Evolutionary conservation across 2,329 filamentous ascomycete genomes (phyloP), one percentile per base, ranked within the genome.

Genomic region (Ceratocystis colombiana): DNA sequence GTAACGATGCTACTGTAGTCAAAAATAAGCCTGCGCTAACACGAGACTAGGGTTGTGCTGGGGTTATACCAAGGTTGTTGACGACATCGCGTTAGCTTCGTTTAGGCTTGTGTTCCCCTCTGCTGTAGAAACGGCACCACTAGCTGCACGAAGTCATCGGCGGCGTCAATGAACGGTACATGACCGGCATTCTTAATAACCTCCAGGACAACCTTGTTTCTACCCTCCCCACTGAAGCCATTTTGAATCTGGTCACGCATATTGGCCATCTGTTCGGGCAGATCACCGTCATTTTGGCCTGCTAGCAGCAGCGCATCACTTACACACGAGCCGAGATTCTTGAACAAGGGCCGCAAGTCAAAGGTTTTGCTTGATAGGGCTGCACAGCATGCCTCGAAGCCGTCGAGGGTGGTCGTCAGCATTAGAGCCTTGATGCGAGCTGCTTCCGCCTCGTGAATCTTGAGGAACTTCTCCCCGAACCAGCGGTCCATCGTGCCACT

Each of bases 241-340:
- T 70, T 64, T 61, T 78, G 72, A 25, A 79, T 72, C 53, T 72
- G 71, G 8, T 71, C 70, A 17, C 75, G 71, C 72, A 78, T 76
- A 7, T 72, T 72, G 28, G 71, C 67, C 77, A 79, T 79, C 17
- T 71, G 72, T 64, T 72, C 66, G 0, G 75, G 75, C 22, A 79
- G 68, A 66, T 78, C 75, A 6, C 75, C 75, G 68, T 78, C 77
- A 41, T 77, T 76, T 67, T 78, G 75, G 0, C 77, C 76, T 0
- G 76, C 76, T 1, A 79, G 67, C 20, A 76, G 71, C 59, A 78
- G 55, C 0, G 73, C 76, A 46, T 73, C 71, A 17, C 76, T 71
- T 1, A 76, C 73, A 15, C 72, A 71, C 2, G 68, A 57, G 0
- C 76, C 76, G 0, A 78, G 71, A 37, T 72, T 71, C 0, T 65